Percentiles rank a stretch among this genome's conserved stretches.
phyloP scores from a whole-genome alignment of 176 grass and related monocot species.

The Carex parvula region DNA sequence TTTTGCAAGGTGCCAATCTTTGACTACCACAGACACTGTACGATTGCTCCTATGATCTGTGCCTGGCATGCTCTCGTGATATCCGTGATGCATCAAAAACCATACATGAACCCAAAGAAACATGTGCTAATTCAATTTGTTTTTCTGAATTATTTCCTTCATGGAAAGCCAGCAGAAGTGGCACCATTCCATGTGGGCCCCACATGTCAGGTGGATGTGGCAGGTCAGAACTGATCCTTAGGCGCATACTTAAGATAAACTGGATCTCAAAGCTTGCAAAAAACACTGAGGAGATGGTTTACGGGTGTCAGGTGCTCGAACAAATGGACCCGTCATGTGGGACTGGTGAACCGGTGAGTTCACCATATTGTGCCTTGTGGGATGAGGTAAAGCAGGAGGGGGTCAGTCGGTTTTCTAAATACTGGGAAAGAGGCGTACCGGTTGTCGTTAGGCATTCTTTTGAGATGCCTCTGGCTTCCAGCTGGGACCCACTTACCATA shows the following conservation, averaged over 20 bases:
- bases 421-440: slow-evolving; percentile 81
- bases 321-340: slow-evolving; percentile 35
- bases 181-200: slow-evolving; percentile 67
- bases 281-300: slow-evolving; percentile 87
- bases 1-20: slow-evolving; percentile 85
- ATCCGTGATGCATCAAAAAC: slow-evolving; percentile 49
- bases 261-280: slow-evolving; percentile 93
- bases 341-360: slow-evolving; percentile 35
- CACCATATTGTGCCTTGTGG: slow-evolving; percentile 50
- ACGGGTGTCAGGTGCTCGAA: slow-evolving; percentile 68
- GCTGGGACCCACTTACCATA: slow-evolving; percentile 79
- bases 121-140: slow-evolving; percentile 43
- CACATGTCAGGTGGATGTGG: slow-evolving; percentile 68
- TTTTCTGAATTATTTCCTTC: slow-evolving; percentile 69
- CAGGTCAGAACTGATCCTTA: slow-evolving; percentile 73
- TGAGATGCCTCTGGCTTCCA: slow-evolving; percentile 70
- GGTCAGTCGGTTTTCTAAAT: slow-evolving; percentile 66
- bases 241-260: slow-evolving; percentile 97
- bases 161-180: slow-evolving; percentile 74
- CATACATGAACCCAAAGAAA: slow-evolving; percentile 33
- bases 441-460: slow-evolving; percentile 69
- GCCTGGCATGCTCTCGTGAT: slow-evolving; percentile 77
- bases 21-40: slow-evolving; percentile 93
- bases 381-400: slow-evolving; percentile 64
- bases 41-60: slow-evolving; percentile 81